These are phyloP conservation scores for Thielaviopsis punctulata DNA, from an alignment of 2,329 filamentous ascomycete genomes.

Conservation along the genomic window DNA sequence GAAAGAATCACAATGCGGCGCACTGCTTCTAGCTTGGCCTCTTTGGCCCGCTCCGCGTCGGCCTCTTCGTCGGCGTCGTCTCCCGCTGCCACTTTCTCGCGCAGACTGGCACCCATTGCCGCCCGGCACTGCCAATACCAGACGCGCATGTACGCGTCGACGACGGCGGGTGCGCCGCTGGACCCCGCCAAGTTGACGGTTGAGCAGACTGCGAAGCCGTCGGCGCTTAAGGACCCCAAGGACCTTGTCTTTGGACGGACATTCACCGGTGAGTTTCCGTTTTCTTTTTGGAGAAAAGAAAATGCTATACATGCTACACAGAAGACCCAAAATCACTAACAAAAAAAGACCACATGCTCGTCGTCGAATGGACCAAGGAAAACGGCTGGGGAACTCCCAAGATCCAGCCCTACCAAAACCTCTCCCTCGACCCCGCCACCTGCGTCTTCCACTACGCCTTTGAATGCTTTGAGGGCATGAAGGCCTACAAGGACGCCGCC, in stretches of 20 bases:
- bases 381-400: slow-evolving; percentile 69
- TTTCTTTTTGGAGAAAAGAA: background rate
- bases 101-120: background rate
- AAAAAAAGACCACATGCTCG: slow-evolving; percentile 79
- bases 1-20: slow-evolving; percentile 3
- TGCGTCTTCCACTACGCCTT: slow-evolving; percentile 99
- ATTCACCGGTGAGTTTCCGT: slow-evolving; percentile 55
- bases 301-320: background rate
- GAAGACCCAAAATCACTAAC: too few species aligned
- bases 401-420: slow-evolving; percentile 91
- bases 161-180: slow-evolving; percentile 41
- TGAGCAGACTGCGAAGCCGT: slow-evolving; percentile 58
- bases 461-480: slow-evolving; percentile 97
- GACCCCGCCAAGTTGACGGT: slow-evolving; percentile 63
- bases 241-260: slow-evolving; percentile 78
- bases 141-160: slow-evolving; percentile 16
- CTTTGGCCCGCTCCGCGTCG: slow-evolving; percentile 4
- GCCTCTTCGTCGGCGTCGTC: background rate
- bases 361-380: slow-evolving; percentile 75
- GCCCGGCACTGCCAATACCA: background rate
- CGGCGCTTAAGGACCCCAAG: slow-evolving; percentile 53
- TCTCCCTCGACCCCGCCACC: slow-evolving; percentile 85
- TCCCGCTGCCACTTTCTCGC: background rate
- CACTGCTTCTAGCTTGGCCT: slow-evolving; percentile 6
- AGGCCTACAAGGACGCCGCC: slow-evolving; percentile 81